Percentiles rank a stretch among this genome's conserved stretches.
Evolutionary conservation across 1,284 basidiomycete species (phyloP).

Genomic region (Rhodotorula glutinis): DNA sequence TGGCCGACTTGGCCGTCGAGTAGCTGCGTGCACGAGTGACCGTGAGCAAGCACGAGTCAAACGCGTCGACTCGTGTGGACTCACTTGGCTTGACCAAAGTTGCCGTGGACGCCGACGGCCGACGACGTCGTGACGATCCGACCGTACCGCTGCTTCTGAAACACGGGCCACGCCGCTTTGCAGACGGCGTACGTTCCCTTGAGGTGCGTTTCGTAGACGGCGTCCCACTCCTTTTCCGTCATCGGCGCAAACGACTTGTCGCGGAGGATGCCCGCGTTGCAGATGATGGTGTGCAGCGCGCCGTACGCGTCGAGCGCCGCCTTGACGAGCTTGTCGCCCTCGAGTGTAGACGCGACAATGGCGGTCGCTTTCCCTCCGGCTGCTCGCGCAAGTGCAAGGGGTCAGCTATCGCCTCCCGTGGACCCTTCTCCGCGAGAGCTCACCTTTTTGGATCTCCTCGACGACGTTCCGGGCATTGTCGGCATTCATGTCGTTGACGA

Average conservation of each 20-base stretch:
- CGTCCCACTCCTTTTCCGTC: conserved; percentile 91
- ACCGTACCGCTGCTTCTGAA: conserved; percentile 95
- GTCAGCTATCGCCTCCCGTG: not conserved
- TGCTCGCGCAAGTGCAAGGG: conserved; percentile 44
- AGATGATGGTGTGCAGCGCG: conserved; percentile 74
- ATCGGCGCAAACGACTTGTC: conserved; percentile 71
- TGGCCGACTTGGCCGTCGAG: conserved; percentile 87
- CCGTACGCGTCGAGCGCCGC: conserved; percentile 84
- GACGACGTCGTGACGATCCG: conserved; percentile 93
- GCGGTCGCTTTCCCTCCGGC: conserved; percentile 85
- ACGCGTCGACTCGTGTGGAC: not conserved
- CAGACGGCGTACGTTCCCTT: conserved; percentile 59
- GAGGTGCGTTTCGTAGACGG: conserved; percentile 83
- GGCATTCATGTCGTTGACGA: conserved; percentile 84
- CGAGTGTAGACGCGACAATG: conserved; percentile 80
- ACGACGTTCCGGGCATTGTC: conserved; percentile 79
- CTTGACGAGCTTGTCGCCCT: conserved; percentile 87
- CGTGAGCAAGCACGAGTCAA: too few relatives aligned
- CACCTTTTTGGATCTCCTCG: conserved; percentile 76
- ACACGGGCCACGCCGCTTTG: conserved; percentile 94
- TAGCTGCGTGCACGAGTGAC: conserved; percentile 53
- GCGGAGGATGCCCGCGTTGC: conserved; percentile 91
- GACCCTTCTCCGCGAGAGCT: conserved; percentile 27
- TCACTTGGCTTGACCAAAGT: conserved; percentile 73
- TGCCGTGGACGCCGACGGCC: conserved; percentile 67